Evolutionary conservation across 441 rosid genomes (phyloP).

Genomic region (Iberis amara): DNA sequence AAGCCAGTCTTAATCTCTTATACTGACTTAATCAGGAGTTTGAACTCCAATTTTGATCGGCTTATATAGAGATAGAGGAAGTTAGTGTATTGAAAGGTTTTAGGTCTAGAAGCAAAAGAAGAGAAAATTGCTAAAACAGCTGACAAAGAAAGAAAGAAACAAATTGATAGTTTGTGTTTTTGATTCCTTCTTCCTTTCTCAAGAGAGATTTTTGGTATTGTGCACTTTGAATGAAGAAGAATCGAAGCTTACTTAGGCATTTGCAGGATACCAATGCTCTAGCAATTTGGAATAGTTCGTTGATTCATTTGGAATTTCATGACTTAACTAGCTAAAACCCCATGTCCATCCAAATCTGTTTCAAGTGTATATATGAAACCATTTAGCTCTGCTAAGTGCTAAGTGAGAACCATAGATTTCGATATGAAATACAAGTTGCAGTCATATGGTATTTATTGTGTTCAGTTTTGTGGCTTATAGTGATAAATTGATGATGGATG

Average conservation of each 20-base stretch:
- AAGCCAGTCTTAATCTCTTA: no score
- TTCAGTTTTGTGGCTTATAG: neutral
- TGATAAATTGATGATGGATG: no score
- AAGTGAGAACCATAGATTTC: neutral
- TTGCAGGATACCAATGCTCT: conserved; percentile 1
- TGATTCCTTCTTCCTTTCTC: no score
- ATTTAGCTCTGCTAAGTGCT: neutral
- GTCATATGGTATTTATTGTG: neutral
- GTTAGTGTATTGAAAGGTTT: no score
- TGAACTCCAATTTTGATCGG: no score
- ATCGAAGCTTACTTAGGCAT: neutral
- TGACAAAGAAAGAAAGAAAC: no score
- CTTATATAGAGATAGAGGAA: no score
- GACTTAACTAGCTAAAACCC: neutral
- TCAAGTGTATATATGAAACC: conserved; percentile 7
- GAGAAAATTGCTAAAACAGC: no score
- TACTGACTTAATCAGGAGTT: no score
- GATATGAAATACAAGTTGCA: neutral
- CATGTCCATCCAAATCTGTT: neutral
- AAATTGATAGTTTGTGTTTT: neutral
- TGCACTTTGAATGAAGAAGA: no score
- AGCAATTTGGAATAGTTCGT: neutral
- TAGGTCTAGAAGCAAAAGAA: no score
- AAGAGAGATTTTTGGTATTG: no score
- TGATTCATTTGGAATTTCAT: neutral